Conservation (phyloP, 1,284 basidiomycete genomes). For the Veloporphyrellus conicus region DNA sequence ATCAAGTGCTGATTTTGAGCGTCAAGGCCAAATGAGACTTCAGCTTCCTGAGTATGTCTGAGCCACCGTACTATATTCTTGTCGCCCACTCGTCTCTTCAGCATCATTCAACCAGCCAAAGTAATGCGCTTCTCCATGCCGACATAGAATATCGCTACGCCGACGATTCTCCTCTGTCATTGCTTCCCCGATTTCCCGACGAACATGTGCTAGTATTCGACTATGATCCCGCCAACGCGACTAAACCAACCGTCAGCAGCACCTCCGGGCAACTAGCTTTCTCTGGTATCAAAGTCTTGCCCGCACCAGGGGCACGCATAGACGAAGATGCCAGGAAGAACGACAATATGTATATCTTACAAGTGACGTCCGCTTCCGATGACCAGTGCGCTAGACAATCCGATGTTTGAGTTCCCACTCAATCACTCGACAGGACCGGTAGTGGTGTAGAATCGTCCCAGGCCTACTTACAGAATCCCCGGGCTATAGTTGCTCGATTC, state of each 20-base stretch:
- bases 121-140: slow-evolving; percentile 58
- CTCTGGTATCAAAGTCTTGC: slow-evolving; percentile 56
- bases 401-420: slow-evolving; percentile 1
- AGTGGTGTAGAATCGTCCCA: slow-evolving; percentile 36
- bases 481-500: slow-evolving; percentile 52
- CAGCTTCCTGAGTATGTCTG: slow-evolving; percentile 13
- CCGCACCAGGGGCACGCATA: slow-evolving; percentile 62
- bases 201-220: slow-evolving; percentile 72
- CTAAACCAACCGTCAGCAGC: slow-evolving; percentile 50
- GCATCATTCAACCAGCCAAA: slow-evolving; percentile 29
- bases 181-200: slow-evolving; percentile 54
- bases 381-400: slow-evolving; percentile 39
- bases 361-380: slow-evolving; percentile 49
- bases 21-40: too few relatives aligned
- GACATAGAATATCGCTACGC: slow-evolving; percentile 76
- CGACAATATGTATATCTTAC: slow-evolving; percentile 69
- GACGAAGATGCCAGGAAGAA: slow-evolving; percentile 48
- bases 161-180: slow-evolving; percentile 61
- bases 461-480: slow-evolving; percentile 45
- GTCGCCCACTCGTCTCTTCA: slow-evolving; percentile 50
- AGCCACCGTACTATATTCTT: slow-evolving; percentile 59
- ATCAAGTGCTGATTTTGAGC: too few relatives aligned
- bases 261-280: slow-evolving; percentile 58
- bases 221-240: slow-evolving; percentile 43
- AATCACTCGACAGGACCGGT: slow-evolving; percentile 6